phyloP scores from a whole-genome alignment of 345 rosid species.

The Zanthoxylum bungeanum region DNA sequence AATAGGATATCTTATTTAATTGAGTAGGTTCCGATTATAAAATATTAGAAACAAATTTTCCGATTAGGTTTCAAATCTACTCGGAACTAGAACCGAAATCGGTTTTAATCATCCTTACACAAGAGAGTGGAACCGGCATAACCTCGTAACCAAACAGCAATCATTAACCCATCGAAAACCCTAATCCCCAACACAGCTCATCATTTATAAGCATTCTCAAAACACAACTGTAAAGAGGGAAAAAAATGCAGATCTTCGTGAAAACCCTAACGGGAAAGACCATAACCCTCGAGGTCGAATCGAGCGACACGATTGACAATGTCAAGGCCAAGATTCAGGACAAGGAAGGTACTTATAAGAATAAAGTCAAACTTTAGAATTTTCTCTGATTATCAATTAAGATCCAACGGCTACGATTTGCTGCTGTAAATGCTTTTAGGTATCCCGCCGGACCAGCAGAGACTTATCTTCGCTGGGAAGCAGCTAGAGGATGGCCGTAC shows the following conservation, averaged over 20 bases:
- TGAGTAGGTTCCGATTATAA: no score
- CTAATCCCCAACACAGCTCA: not conserved
- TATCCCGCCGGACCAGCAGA: conserved; percentile 58
- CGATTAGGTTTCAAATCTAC: no score
- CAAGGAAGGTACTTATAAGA: conserved; percentile 47
- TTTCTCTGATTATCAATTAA: not conserved
- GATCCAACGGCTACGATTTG: conserved; percentile 1
- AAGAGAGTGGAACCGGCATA: no score
- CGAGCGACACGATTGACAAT: conserved; percentile 74
- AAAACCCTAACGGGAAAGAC: conserved; percentile 76
- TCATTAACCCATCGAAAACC: conserved; percentile 7
- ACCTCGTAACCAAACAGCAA: conserved; percentile 28
- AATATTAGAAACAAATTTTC: no score
- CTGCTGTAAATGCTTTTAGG: conserved; percentile 20
- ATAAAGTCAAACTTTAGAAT: not conserved
- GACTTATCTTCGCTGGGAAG: conserved; percentile 52
- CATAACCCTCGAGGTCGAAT: conserved; percentile 71
- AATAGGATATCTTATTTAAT: no score
- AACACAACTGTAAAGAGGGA: not conserved
- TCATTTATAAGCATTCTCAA: not conserved
- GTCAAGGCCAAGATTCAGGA: conserved; percentile 80
- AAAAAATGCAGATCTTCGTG: conserved; percentile 70
- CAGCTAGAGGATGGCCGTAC: conserved; percentile 61
- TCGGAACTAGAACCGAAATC: no score
- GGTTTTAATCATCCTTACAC: no score